Evolutionary conservation across 768 basidiomycete genomes (phyloP).

Genomic region (Gymnopilus junonius): DNA sequence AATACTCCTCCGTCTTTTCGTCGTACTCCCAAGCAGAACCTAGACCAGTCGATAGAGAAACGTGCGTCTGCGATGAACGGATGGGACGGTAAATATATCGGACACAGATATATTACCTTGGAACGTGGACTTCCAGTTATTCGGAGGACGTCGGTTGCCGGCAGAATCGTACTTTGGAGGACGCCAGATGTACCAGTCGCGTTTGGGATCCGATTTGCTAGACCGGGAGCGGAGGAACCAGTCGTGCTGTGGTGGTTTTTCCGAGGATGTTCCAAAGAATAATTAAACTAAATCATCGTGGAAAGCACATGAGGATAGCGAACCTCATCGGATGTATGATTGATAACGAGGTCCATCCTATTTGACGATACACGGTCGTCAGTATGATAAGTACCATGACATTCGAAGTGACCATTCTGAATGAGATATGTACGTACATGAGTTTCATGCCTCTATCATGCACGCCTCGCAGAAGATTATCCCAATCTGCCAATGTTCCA

Average conservation of each 20-base stretch:
- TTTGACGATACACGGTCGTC: background rate
- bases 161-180: conserved; percentile 55
- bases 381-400: too few species aligned
- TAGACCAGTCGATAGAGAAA: conserved; percentile 18
- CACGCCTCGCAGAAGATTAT: conserved; percentile 52
- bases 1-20: conserved; percentile 66
- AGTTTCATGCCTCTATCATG: conserved; percentile 74
- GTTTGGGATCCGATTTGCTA: conserved; percentile 57
- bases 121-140: conserved; percentile 75
- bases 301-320: background rate
- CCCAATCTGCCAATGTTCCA: conserved; percentile 67
- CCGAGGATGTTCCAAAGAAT: background rate
- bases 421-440: conserved; percentile 45
- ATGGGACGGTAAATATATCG: background rate
- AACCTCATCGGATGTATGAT: conserved; percentile 73
- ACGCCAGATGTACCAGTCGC: conserved; percentile 82
- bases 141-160: conserved; percentile 64
- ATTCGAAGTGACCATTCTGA: background rate
- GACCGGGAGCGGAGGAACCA: conserved; percentile 70
- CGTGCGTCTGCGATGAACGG: background rate
- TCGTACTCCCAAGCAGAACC: conserved; percentile 78
- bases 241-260: conserved; percentile 49
- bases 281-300: background rate
- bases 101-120: conserved; percentile 50
- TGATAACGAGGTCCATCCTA: conserved; percentile 80